Conservation (phyloP, 345 rosid genomes). For the Citrus mangshanensis region DNA sequence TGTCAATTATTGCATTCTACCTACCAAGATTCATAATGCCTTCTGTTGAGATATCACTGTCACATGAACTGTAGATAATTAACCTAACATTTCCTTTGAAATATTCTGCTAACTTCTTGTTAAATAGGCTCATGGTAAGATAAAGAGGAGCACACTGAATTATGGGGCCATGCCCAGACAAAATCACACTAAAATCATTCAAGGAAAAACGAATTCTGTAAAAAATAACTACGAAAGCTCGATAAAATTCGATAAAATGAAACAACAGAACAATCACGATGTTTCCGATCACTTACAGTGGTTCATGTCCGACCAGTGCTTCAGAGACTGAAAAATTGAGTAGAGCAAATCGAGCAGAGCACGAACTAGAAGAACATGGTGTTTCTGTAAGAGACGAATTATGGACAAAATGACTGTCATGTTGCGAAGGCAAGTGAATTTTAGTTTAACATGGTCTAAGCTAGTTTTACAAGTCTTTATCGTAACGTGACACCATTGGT, state of each 20-base stretch:
- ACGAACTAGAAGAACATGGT: neutral
- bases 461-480: too few species aligned
- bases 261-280: neutral
- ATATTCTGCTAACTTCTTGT: neutral
- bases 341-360: neutral
- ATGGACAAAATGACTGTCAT: too few species aligned
- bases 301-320: neutral
- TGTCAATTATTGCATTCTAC: neutral
- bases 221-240: too few species aligned
- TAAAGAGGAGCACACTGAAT: neutral
- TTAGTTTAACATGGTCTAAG: too few species aligned
- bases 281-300: neutral
- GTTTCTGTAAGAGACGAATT: neutral
- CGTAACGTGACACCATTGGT: too few species aligned
- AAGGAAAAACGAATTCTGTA: too few species aligned
- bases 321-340: neutral
- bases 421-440: too few species aligned
- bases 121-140: neutral
- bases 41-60: neutral
- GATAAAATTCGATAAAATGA: neutral
- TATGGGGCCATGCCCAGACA: too few species aligned
- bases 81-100: neutral
- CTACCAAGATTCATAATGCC: neutral
- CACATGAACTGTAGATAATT: neutral
- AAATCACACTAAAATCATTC: too few species aligned